Percentiles rank a stretch among this genome's conserved stretches.
Evolutionary conservation across 805 yeast species (phyloP).

Genomic region (Metschnikowia koreensis): DNA sequence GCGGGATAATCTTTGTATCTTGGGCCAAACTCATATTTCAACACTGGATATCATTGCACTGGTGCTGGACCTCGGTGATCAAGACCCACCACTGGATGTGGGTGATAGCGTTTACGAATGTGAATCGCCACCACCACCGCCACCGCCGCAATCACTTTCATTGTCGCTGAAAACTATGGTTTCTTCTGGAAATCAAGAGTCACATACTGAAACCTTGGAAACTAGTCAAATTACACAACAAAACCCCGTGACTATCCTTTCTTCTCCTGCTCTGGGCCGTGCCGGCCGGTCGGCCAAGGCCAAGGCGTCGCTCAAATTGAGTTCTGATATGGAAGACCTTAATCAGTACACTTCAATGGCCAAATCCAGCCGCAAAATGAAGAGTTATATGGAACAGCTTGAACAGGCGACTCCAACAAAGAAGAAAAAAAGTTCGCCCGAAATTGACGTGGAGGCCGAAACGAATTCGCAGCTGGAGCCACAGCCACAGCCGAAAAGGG

Average conservation of each 20-base stretch:
- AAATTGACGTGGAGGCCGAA: background rate
- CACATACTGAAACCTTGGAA: too few relatives aligned
- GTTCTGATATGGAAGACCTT: constrained; percentile 64
- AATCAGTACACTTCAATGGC: constrained; percentile 55
- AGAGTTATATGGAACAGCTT: constrained; percentile 33
- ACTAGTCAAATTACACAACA: too few relatives aligned
- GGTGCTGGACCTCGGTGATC: background rate
- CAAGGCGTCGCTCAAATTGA: constrained; percentile 64
- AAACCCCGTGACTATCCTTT: background rate
- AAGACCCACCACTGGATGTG: constrained; percentile 16
- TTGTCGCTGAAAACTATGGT: too few relatives aligned
- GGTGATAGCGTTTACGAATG: constrained; percentile 24
- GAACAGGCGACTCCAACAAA: constrained; percentile 20
- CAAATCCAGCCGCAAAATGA: constrained; percentile 45
- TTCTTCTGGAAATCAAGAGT: too few relatives aligned
- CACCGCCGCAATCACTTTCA: too few relatives aligned
- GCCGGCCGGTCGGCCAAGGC: constrained; percentile 57
- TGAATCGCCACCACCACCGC: background rate
- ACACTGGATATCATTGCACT: background rate
- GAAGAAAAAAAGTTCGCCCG: too few relatives aligned
- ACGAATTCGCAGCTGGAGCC: background rate
- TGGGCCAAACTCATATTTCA: constrained; percentile 7
- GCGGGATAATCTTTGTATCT: constrained; percentile 19
- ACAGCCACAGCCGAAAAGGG: constrained; percentile 13
- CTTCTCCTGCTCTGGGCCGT: constrained; percentile 3